phyloP scores from a whole-genome alignment of 495 filamentous ascomycete species.

The Aspergillus bertholletiae region DNA sequence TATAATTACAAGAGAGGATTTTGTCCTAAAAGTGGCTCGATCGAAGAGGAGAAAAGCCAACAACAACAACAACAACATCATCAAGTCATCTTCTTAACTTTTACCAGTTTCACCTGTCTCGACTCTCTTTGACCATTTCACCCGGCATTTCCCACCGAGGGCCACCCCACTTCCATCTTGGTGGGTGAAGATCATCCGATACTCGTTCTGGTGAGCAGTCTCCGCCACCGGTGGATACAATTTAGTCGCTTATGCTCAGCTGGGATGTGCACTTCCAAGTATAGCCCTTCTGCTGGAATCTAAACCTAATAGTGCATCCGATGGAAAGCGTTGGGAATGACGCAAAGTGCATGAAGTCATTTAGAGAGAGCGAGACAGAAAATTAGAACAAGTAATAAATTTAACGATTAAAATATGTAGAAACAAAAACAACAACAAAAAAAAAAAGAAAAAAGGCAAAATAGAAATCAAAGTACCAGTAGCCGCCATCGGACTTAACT shows the following conservation, averaged over 20 bases:
- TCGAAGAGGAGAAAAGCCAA: too few relatives aligned
- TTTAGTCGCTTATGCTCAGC: constrained; percentile 2
- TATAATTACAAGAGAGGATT: background rate
- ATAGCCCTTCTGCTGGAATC: background rate
- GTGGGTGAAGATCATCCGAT: constrained; percentile 22
- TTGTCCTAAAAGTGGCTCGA: too few relatives aligned
- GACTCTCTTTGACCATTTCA: too few relatives aligned
- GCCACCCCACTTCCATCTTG: constrained; percentile 11
- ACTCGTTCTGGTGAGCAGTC: background rate
- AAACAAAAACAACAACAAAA: constrained; percentile 1
- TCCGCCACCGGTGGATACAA: constrained; percentile 1
- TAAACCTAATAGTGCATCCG: background rate
- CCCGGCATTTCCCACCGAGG: background rate
- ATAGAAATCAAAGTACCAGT: too few relatives aligned
- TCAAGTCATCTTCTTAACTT: too few relatives aligned
- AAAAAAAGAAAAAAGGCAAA: background rate
- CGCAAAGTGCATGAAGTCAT: background rate
- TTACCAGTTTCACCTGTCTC: too few relatives aligned
- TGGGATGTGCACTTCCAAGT: background rate
- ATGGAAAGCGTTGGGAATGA: background rate
- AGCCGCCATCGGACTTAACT: too few relatives aligned
- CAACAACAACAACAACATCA: too few relatives aligned
- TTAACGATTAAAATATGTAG: background rate
- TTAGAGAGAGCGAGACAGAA: too few relatives aligned
- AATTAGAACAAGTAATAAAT: too few relatives aligned